phyloP scores from a whole-genome alignment of 371 early-diverging fungal species.

The Mucor irregularis region DNA sequence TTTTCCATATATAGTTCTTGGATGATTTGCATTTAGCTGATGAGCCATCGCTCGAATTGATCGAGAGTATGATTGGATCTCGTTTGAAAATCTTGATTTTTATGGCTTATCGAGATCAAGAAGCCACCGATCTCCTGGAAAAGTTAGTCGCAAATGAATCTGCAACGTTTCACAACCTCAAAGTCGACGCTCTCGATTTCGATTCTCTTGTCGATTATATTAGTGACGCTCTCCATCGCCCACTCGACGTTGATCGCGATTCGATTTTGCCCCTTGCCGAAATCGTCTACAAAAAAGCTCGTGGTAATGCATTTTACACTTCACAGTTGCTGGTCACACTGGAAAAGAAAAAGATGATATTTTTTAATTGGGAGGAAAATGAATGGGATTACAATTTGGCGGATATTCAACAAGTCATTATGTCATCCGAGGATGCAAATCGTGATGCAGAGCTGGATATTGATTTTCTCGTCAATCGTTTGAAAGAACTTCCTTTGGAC shows the following conservation, averaged over 20 bases:
- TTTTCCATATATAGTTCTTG: constrained; percentile 26
- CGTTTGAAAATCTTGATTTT: constrained; percentile 35
- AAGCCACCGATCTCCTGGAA: constrained; percentile 17
- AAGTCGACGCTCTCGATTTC: constrained; percentile 33
- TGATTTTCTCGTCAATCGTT: constrained; percentile 29
- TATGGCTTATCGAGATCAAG: constrained; percentile 41
- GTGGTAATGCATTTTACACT: constrained; percentile 47
- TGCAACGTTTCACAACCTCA: constrained; percentile 29
- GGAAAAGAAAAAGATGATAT: constrained; percentile 46
- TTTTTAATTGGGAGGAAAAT: constrained; percentile 50
- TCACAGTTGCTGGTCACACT: constrained; percentile 37
- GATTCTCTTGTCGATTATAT: constrained; percentile 39
- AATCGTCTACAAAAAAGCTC: constrained; percentile 33
- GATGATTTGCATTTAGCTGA: constrained; percentile 54
- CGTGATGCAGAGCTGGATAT: constrained; percentile 37
- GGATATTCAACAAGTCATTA: constrained; percentile 32
- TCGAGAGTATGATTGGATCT: constrained; percentile 35
- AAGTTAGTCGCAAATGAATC: constrained; percentile 26
- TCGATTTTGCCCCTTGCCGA: constrained; percentile 37
- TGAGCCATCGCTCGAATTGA: constrained; percentile 43
- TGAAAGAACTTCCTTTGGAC: constrained; percentile 37
- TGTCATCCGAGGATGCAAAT: constrained; percentile 10
- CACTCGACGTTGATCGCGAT: constrained; percentile 19
- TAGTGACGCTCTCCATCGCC: constrained; percentile 38
- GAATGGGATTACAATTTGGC: constrained; percentile 43